Evolutionary conservation across 1,139 yeast genomes (phyloP).

Genomic region (Candida albicans): DNA sequence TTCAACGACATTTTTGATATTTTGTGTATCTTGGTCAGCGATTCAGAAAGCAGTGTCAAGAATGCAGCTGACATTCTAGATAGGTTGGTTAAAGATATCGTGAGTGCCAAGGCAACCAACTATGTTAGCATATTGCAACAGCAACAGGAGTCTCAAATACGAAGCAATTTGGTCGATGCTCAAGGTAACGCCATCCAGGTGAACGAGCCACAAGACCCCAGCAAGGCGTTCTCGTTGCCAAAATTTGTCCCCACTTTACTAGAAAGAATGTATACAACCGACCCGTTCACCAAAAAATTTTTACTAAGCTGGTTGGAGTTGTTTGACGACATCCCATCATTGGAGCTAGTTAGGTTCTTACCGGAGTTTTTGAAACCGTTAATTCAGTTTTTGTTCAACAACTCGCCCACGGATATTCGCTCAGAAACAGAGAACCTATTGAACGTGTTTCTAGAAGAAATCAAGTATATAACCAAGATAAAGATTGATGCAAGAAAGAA

Average conservation of each 20-base stretch:
- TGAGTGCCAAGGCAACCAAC: constrained; percentile 90
- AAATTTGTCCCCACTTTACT: constrained; percentile 86
- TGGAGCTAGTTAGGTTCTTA: constrained; percentile 81
- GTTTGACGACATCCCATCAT: constrained; percentile 87
- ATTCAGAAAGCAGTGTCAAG: constrained; percentile 86
- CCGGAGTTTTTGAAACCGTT: constrained; percentile 91
- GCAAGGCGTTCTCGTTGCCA: constrained; percentile 79
- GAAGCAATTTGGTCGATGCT: constrained; percentile 48
- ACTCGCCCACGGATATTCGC: constrained; percentile 84
- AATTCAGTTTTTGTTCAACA: constrained; percentile 70
- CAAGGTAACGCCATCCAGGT: constrained; percentile 59
- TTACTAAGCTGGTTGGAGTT: constrained; percentile 91
- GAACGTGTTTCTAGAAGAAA: constrained; percentile 76
- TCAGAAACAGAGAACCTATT: constrained; percentile 80
- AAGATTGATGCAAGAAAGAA: constrained; percentile 49
- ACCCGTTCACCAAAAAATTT: constrained; percentile 90
- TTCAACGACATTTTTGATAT: constrained; percentile 96
- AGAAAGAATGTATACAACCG: constrained; percentile 88
- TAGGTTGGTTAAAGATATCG: constrained; percentile 88
- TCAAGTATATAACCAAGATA: constrained; percentile 69
- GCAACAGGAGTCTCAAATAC: constrained; percentile 45
- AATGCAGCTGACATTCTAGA: constrained; percentile 96
- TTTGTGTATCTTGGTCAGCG: constrained; percentile 86
- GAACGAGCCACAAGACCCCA: constrained; percentile 60
- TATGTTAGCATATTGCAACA: constrained; percentile 79